phyloP scores from a whole-genome alignment of 208 protist species.

The Novymonas esmeraldas region DNA sequence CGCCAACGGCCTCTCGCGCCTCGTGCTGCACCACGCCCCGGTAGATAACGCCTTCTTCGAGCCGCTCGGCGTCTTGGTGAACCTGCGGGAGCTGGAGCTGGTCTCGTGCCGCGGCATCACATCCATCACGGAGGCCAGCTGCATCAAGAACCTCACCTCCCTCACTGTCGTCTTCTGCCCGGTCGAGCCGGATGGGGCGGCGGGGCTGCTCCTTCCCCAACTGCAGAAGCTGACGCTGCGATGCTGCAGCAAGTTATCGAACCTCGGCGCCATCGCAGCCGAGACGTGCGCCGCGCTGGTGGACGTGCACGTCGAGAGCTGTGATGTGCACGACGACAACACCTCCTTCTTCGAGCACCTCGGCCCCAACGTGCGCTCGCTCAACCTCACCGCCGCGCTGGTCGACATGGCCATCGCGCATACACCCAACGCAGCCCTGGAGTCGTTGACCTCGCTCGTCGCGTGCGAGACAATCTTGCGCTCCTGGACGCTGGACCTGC shows the following conservation, averaged over 20 bases:
- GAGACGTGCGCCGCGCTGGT: conserved; percentile 62
- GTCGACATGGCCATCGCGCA: conserved; percentile 56
- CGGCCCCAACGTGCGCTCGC: conserved; percentile 43
- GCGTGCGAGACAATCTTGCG: conserved; percentile 57
- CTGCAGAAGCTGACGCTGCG: conserved; percentile 64
- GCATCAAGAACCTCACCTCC: conserved; percentile 49
- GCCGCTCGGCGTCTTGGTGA: conserved; percentile 45
- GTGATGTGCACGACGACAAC: conserved; percentile 76
- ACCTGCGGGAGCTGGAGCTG: conserved; percentile 71
- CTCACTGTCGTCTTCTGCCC: conserved; percentile 77
- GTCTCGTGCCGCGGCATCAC: conserved; percentile 74
- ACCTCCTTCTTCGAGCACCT: conserved; percentile 65
- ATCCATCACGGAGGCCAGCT: conserved; percentile 52
- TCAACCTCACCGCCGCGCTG: conserved; percentile 61
- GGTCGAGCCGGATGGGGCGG: conserved; percentile 63
- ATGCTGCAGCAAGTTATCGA: conserved; percentile 69
- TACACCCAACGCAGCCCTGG: conserved; percentile 40
- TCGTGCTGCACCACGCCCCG: conserved; percentile 72
- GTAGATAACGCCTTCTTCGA: conserved; percentile 78
- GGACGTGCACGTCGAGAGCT: conserved; percentile 75
- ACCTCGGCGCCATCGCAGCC: conserved; percentile 64
- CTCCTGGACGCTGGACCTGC: conserved; percentile 59
- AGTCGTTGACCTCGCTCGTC: conserved; percentile 48
- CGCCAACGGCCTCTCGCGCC: conserved; percentile 67
- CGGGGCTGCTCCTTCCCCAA: conserved; percentile 55